These are phyloP conservation scores for Phtheirospermum japonicum DNA, from an alignment of 257 asterid genomes.

Conservation along the genomic window DNA sequence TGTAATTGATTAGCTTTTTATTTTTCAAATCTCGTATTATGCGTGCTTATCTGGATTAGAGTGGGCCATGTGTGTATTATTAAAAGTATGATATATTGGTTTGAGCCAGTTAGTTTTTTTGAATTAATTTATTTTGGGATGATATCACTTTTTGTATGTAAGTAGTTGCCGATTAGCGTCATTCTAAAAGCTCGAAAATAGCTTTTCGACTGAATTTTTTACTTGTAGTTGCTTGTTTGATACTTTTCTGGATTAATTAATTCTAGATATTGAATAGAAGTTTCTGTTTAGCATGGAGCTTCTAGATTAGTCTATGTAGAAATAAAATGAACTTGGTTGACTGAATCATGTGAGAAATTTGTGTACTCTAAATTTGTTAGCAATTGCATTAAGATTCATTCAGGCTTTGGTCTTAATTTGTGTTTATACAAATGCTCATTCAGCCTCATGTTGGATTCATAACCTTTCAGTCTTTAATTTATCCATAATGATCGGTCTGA, in stretches of 20 bases:
- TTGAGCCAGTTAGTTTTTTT: not conserved
- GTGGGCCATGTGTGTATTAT: constrained; percentile 9
- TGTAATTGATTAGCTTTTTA: constrained; percentile 3
- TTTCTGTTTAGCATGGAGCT: not conserved
- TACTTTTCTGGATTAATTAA: constrained; percentile 11
- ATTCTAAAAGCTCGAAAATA: not conserved
- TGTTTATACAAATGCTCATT: not conserved
- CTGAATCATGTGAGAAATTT: not conserved
- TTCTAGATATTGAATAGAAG: not conserved
- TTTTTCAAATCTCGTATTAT: constrained; percentile 13
- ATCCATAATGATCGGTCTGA: constrained; percentile 8
- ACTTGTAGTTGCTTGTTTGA: constrained; percentile 3
- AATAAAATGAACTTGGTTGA: not conserved
- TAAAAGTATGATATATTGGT: not conserved
- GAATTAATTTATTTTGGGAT: not conserved
- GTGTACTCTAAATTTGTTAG: not conserved
- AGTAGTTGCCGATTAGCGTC: not conserved
- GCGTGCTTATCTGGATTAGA: constrained; percentile 1
- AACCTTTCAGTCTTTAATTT: not conserved
- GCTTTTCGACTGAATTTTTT: constrained; percentile 3
- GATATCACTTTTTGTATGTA: not conserved
- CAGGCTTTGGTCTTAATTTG: constrained; percentile 7
- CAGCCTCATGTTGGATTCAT: constrained; percentile 5
- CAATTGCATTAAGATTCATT: not conserved
- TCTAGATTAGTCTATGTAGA: not conserved